These are phyloP conservation scores for Talaromyces sp. DNA, from an alignment of 2,329 filamentous ascomycete species.

Conservation along the genomic window DNA sequence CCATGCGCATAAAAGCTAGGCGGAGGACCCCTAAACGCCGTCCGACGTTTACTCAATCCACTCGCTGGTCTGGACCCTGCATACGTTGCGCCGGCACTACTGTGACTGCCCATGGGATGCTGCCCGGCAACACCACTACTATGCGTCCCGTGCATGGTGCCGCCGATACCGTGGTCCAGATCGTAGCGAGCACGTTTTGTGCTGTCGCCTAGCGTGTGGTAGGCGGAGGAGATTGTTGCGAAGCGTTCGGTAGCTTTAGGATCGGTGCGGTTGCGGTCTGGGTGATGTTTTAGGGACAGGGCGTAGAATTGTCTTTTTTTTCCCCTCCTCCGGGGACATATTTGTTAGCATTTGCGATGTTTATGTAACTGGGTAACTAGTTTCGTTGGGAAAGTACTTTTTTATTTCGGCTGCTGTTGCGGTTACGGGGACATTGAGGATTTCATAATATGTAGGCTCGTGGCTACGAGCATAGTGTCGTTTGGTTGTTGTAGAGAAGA, in stretches of 20 bases:
- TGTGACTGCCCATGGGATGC: slow-evolving; percentile 51
- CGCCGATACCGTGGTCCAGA: slow-evolving; percentile 45
- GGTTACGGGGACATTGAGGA: slow-evolving; percentile 63
- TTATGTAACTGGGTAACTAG: background rate
- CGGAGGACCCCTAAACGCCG: slow-evolving; percentile 76
- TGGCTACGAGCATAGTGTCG: slow-evolving; percentile 7
- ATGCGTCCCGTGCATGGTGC: slow-evolving; percentile 26
- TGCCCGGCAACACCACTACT: slow-evolving; percentile 28
- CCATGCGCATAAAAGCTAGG: slow-evolving; percentile 82
- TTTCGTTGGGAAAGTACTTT: slow-evolving; percentile 49
- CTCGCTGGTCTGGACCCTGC: slow-evolving; percentile 65
- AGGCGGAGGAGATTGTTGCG: slow-evolving; percentile 77
- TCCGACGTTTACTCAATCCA: slow-evolving; percentile 70
- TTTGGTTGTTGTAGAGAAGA: slow-evolving; percentile 37
- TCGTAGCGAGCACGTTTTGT: slow-evolving; percentile 78
- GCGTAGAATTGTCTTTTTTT: slow-evolving; percentile 66
- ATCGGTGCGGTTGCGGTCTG: slow-evolving; percentile 79
- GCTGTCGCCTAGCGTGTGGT: slow-evolving; percentile 66
- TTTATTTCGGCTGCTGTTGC: slow-evolving; percentile 78
- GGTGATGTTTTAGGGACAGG: slow-evolving; percentile 87
- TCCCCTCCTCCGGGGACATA: background rate
- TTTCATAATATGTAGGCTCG: slow-evolving; percentile 63
- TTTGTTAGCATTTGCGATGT: background rate
- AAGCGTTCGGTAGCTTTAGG: slow-evolving; percentile 69
- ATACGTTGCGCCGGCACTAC: slow-evolving; percentile 45